Conservation (phyloP, 2,329 filamentous ascomycete genomes). For the Alternaria panax region DNA sequence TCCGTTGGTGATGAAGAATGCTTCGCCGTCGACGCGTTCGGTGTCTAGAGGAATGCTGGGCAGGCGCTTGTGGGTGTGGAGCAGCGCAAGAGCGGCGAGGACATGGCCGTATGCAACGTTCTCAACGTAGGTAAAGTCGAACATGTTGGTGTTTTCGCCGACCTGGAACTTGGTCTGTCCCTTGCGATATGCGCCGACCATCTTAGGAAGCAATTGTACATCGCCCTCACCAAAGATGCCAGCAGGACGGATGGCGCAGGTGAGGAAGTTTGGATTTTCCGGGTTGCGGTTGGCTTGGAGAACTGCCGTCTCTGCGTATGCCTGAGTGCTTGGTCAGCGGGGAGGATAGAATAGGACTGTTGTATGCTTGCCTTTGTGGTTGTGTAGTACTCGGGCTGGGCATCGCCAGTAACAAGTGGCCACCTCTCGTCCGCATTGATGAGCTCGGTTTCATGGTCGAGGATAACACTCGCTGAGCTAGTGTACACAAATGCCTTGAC, state of each 20-base stretch:
- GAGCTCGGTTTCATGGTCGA: conserved; percentile 55
- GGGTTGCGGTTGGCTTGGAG: conserved; percentile 58
- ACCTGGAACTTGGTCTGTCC: conserved; percentile 61
- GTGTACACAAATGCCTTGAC: conserved; percentile 64
- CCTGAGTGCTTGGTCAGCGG: conserved; percentile 33
- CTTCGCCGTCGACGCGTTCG: conserved; percentile 59
- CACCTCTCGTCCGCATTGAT: conserved; percentile 60
- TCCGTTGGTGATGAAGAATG: conserved; percentile 62
- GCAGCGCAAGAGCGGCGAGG: conserved; percentile 58
- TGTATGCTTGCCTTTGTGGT: conserved; percentile 54
- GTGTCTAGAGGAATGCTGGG: conserved; percentile 51
- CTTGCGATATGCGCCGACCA: conserved; percentile 54
- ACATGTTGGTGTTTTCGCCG: conserved; percentile 61
- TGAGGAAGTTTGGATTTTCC: conserved; percentile 54
- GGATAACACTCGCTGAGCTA: conserved; percentile 59
- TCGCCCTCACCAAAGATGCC: conserved; percentile 62
- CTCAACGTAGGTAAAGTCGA: conserved; percentile 62
- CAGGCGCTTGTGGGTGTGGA: conserved; percentile 52
- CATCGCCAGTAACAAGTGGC: conserved; percentile 54
- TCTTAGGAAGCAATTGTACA: conserved; percentile 55
- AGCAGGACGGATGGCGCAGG: conserved; percentile 58
- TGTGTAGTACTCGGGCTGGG: conserved; percentile 60
- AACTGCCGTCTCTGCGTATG: conserved; percentile 57
- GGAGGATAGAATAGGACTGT: not conserved
- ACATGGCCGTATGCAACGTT: conserved; percentile 62